Base-by-base conservation (phyloP, 805 yeast genomes). In the Metschnikowia amazonensis region DNA sequence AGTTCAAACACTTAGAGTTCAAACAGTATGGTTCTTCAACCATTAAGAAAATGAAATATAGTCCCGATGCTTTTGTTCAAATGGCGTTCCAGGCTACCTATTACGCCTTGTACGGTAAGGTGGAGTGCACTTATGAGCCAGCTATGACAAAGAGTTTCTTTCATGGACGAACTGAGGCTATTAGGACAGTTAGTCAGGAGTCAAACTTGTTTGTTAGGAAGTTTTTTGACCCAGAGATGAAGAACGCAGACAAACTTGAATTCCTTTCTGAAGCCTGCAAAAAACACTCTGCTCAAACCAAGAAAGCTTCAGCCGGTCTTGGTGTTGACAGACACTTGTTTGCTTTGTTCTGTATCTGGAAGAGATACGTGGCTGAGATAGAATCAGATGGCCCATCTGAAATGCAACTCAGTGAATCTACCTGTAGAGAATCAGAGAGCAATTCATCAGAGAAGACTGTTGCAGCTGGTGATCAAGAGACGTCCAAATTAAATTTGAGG, bases 281-380 rank as follows among this genome's bases (percentile, higher is more conserved):
- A 17, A 72, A 76, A 49, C 97, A 89, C 62, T 69, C 84, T 1
- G 68, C 69, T 24, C 82, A 81, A 42, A 86, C 96, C 3, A 80
- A 72, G 56, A 74, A 78, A 46, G 80, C 92, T 53, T 74, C 94
- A 1, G 66, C 67, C 48, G 97, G 97, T 13, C 72, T 81, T 41
- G 97, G 97, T n/a, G 95, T 87, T 57, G 97, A 89, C 62, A 80
- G 97, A 58, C 96, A 89, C 62, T 69, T 89, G 45, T 89, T 84
- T 65, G 97, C 96, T 0, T 69, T 89, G 36, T 87, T 85, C 60
- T 86, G 94, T 57, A 83, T 87, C 52, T 89, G 96, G 95, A 85
- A 86, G 59, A 64, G 85, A 51, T 82, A 80, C 51, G 71, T 69
- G 24, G 70, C 67, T 13, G 59, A 57, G 6, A 56, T 52, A 7